These are phyloP conservation scores for Thuja plicata DNA, from an alignment of 83 land plant genomes.

Conservation along the genomic window DNA sequence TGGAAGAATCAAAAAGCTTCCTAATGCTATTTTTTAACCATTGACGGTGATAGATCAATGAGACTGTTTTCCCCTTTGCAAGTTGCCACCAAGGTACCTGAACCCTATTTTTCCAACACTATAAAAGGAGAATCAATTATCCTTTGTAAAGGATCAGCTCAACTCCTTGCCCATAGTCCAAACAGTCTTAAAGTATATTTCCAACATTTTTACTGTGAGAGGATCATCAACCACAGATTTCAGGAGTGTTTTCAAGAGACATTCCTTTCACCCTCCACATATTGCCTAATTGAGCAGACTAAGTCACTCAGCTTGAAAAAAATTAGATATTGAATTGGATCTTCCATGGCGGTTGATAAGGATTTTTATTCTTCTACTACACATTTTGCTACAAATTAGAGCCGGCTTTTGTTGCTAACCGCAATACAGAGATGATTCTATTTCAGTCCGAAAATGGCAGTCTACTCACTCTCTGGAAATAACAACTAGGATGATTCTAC, in stretches of 20 bases:
- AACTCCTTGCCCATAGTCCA: not conserved
- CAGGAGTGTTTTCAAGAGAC: not conserved
- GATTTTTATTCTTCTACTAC: not conserved
- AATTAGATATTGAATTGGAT: not conserved
- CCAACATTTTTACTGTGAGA: not conserved
- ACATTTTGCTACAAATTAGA: too few relatives aligned
- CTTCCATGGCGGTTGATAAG: not conserved
- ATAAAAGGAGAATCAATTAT: not conserved
- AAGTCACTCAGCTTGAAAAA: not conserved
- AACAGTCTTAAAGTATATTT: not conserved
- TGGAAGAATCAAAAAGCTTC: not conserved
- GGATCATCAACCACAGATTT: not conserved
- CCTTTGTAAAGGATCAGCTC: not conserved
- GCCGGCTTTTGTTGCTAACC: not conserved
- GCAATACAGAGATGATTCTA: not conserved
- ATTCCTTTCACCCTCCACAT: not conserved
- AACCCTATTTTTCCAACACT: not conserved
- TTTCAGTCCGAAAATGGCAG: too few relatives aligned
- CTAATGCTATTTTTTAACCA: not conserved
- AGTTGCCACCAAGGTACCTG: not conserved
- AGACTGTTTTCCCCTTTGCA: not conserved
- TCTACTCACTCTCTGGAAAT: too few relatives aligned
- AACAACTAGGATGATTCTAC: too few relatives aligned
- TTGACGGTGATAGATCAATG: not conserved
- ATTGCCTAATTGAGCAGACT: not conserved